Evolutionary conservation across 208 protist genomes (phyloP).

Genomic region (Leishmania turanica): DNA sequence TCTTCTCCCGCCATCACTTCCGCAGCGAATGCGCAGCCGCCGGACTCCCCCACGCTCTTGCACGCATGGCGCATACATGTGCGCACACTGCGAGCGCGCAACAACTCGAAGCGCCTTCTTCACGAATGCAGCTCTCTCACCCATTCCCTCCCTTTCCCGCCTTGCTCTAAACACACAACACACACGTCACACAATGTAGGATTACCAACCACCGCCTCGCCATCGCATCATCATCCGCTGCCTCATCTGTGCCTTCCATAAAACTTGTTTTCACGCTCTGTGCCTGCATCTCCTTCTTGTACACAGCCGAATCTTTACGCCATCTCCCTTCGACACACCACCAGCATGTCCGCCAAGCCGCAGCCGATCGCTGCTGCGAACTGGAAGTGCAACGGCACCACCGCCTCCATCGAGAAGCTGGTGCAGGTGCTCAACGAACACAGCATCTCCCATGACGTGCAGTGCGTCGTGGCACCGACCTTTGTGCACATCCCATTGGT

Average conservation of each 20-base stretch:
- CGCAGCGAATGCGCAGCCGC: not conserved
- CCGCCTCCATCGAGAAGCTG: constrained; percentile 71
- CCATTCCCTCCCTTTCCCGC: not conserved
- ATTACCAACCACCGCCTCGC: not conserved
- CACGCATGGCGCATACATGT: not conserved
- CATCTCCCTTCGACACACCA: not conserved
- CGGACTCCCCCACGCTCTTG: not conserved
- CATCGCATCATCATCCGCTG: not conserved
- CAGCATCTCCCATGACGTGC: constrained; percentile 70
- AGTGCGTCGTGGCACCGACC: constrained; percentile 88
- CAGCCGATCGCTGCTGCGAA: constrained; percentile 94
- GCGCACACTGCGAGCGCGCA: not conserved
- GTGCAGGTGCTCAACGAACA: constrained; percentile 76
- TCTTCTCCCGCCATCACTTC: not conserved
- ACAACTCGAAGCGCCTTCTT: not conserved
- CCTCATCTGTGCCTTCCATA: not conserved
- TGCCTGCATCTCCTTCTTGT: not conserved
- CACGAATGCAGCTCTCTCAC: not conserved
- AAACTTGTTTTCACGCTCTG: not conserved
- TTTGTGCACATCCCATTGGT: constrained; percentile 84
- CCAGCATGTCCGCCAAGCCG: constrained; percentile 74
- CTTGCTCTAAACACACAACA: not conserved
- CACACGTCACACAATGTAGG: too few species aligned
- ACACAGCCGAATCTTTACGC: not conserved
- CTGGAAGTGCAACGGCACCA: constrained; percentile 95